Conservation (phyloP, 1,284 basidiomycete species). For the Ceratobasidium papillatum region DNA sequence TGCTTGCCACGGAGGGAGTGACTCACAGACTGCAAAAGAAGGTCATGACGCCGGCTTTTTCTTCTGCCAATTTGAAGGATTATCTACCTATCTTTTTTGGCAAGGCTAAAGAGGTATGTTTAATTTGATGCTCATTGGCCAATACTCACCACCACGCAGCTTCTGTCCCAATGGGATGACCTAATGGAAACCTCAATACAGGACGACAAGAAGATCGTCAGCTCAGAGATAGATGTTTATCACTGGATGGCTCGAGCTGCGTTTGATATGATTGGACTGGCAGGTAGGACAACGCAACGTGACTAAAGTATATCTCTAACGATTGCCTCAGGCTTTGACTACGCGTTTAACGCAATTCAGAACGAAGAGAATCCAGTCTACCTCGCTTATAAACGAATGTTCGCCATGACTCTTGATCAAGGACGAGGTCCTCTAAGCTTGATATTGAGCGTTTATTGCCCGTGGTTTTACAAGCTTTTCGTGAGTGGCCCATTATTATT, state of each 20-base stretch:
- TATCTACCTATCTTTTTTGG: constrained; percentile 73
- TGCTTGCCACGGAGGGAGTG: constrained; percentile 30
- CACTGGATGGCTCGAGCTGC: constrained; percentile 79
- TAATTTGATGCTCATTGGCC: constrained; percentile 51
- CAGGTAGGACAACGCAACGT: constrained; percentile 57
- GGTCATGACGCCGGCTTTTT: constrained; percentile 79
- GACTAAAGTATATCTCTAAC: neutral
- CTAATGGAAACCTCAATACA: constrained; percentile 25
- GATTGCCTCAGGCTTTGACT: constrained; percentile 69
- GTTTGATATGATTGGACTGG: constrained; percentile 81
- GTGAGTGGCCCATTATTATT: constrained; percentile 56
- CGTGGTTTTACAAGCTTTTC: constrained; percentile 63
- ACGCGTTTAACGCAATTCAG: constrained; percentile 78
- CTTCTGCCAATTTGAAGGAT: constrained; percentile 72
- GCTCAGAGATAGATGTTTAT: constrained; percentile 66
- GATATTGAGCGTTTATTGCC: constrained; percentile 67
- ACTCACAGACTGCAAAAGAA: constrained; percentile 58
- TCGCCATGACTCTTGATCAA: constrained; percentile 71
- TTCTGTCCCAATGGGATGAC: constrained; percentile 45
- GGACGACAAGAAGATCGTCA: constrained; percentile 22
- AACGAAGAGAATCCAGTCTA: constrained; percentile 79
- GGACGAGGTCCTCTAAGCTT: constrained; percentile 56
- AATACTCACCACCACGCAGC: constrained; percentile 37
- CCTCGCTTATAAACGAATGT: constrained; percentile 81
- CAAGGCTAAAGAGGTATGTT: constrained; percentile 73